Percentiles rank a stretch among this genome's conserved stretches.
Conservation (phyloP, 2,329 filamentous ascomycete genomes). For the Xylariaceae sp. region DNA sequence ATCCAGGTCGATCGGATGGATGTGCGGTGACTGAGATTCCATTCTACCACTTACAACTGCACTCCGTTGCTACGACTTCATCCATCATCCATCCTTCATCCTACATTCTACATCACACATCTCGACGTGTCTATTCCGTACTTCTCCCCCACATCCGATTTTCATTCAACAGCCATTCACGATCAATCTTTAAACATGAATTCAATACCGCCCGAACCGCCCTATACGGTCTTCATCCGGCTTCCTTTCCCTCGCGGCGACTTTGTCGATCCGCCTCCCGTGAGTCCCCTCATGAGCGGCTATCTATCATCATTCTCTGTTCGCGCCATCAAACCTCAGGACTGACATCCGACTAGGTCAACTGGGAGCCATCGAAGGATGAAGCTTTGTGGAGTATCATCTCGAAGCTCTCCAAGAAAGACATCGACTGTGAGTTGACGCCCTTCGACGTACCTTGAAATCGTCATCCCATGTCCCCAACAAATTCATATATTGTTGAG, state of each 20-base stretch:
- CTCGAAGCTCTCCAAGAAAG: conserved; percentile 72
- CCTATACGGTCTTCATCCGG: conserved; percentile 74
- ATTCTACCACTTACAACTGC: neutral
- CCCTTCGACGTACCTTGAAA: neutral
- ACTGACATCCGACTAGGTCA: conserved; percentile 51
- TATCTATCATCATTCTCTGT: conserved; percentile 1
- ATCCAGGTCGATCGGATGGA: neutral
- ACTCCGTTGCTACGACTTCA: neutral
- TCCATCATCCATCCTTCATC: too few species aligned
- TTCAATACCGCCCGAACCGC: conserved; percentile 42
- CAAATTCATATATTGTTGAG: neutral
- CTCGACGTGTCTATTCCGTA: too few species aligned
- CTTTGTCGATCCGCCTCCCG: conserved; percentile 85
- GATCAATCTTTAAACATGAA: conserved; percentile 23
- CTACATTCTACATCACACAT: too few species aligned
- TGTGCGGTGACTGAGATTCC: neutral
- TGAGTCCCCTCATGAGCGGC: conserved; percentile 34
- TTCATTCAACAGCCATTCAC: neutral
- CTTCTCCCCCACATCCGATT: neutral
- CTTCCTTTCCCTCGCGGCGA: conserved; percentile 82
- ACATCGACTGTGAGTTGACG: conserved; percentile 70
- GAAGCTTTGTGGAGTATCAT: conserved; percentile 85
- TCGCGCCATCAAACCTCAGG: neutral
- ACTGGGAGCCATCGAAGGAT: conserved; percentile 86
- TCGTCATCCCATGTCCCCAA: conserved; percentile 1